Base-by-base conservation (phyloP, 2,329 filamentous ascomycete species). In the Fusarium pseudonygamai region DNA sequence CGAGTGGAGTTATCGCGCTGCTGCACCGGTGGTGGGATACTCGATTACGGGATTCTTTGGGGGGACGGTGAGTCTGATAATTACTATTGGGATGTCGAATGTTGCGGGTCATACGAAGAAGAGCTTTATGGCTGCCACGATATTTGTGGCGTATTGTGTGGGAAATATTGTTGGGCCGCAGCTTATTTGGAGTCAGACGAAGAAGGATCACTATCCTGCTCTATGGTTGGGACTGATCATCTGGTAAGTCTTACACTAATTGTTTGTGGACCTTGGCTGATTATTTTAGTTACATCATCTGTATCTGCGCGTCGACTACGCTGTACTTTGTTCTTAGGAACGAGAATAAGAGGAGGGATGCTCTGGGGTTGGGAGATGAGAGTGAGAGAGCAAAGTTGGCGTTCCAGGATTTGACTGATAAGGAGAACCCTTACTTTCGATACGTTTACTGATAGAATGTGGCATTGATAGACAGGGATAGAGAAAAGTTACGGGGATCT, bases 51-150 rank as follows among this genome's bases (percentile, higher is more conserved):
- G 92, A 1, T 93, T 91, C 72, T 94, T 94, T 72, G 92, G 92
- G 1, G 90, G 89, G 0, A 91, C 93, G 0, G 92, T 93, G 2
- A 91, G 89, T 47, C 83, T 88, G 46, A 83, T 85, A 59, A 86
- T 89, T 71, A 85, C 85, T 0, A 70, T 88, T 11, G 85, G 85
- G 39, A 87, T 87, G 85, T 88, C 89, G 16, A 95, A 95, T 72
- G 91, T 94, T 0, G 92, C 92, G 0, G 93, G 93, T 0, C 88
- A 92, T 30, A 94, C 92, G 0, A 95, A 95, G 83, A 94, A 94
- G 84, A 92, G 90, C 71, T 91, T 92, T 76, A 93, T 93, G 86
- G 91, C 92, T 0, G 90, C 91, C 0, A 90, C 90, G 0, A 91
- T 93, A 3, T 95, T 94, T 71, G 91, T 93, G 0, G 92, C 91